A percentile compares a stretch with the other conserved stretches of the same genome.
Evolutionary conservation across 768 basidiomycete genomes (phyloP).

Genomic region (Amanita fuliginea): DNA sequence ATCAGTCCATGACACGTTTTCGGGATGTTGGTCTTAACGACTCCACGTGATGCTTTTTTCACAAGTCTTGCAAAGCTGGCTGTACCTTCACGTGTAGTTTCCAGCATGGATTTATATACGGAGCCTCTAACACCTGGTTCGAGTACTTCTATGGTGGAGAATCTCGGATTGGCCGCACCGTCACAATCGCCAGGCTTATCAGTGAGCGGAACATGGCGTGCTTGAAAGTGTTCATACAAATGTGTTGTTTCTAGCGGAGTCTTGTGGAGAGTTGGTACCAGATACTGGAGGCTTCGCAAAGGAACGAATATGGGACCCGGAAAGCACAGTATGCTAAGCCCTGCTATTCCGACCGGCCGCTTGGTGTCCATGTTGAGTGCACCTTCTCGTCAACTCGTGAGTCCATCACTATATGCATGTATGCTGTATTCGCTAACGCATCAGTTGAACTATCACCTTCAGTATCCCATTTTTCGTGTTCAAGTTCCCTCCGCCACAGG

Average conservation of each 20-base stretch:
- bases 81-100: constrained; percentile 85
- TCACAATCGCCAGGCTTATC: too few relatives aligned
- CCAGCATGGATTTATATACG: constrained; percentile 54
- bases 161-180: too few relatives aligned
- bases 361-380: constrained; percentile 23
- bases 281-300: too few relatives aligned
- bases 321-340: constrained; percentile 20
- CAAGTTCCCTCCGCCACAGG: constrained; percentile 26
- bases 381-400: constrained; percentile 4
- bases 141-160: constrained; percentile 47
- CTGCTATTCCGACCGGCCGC: constrained; percentile 25
- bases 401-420: too few relatives aligned
- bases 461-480: constrained; percentile 52
- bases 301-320: too few relatives aligned
- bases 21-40: constrained; percentile 83
- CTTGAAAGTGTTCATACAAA: too few relatives aligned
- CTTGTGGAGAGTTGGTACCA: too few relatives aligned
- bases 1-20: constrained; percentile 78
- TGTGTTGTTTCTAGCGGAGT: too few relatives aligned
- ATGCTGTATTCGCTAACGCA: background rate
- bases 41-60: too few relatives aligned
- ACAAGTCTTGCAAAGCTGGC: constrained; percentile 81
- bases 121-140: constrained; percentile 51
- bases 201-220: too few relatives aligned
- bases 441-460: constrained; percentile 92